Base-by-base conservation (phyloP, 2,329 filamentous ascomycete genomes). In the Alternaria triticina region DNA sequence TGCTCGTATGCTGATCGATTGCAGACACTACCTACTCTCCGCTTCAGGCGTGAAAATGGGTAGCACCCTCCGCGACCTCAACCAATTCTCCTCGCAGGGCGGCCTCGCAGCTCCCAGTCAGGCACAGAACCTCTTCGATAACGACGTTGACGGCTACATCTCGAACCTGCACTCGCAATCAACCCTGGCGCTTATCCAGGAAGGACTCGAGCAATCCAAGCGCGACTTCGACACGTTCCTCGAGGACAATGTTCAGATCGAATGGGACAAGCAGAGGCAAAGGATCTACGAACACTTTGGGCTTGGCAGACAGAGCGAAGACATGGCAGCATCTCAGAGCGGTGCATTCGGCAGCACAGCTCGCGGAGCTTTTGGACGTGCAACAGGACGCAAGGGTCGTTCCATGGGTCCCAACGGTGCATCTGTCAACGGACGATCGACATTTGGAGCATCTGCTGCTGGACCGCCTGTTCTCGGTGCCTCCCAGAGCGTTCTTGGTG, bases 261-360 rank as follows among this genome's bases (percentile, higher is more conserved):
- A 98, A 79, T 98, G 96, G 94, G 94, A 97, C 72, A 90, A 91
- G 15, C 95, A 98, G 82, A 90, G 95, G 66, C 93, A 92, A 80
- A 90, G 90, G 69, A 97, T 99, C 68, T 98, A 97, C 81, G 90
- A 97, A 74, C 96, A 99, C 80, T 98, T 99, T 79, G 96, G 96
- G 13, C 91, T 99, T 15, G 85, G 83, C 46, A 83, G 81, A 66
- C 83, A 78, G 67, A 78, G 74, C 52, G 80, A 81, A 57, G 79
- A 81, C 22, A 70, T 79, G 67, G 76, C 76, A 20, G 77, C 76
- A 30, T 77, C 75, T 7, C 74, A 79, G 30, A 79, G 77, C 60
- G 76, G 77, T 58, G 76, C 77, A 17, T 78, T 78, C 60, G 73
- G 71, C 54, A 70, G 52, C 63, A 74, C 73, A 25, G 71, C 75